Evolutionary conservation across 75 land plant species (phyloP), one percentile per base, ranked within the genome.

Genomic region (Chamaecyparis obtusa): DNA sequence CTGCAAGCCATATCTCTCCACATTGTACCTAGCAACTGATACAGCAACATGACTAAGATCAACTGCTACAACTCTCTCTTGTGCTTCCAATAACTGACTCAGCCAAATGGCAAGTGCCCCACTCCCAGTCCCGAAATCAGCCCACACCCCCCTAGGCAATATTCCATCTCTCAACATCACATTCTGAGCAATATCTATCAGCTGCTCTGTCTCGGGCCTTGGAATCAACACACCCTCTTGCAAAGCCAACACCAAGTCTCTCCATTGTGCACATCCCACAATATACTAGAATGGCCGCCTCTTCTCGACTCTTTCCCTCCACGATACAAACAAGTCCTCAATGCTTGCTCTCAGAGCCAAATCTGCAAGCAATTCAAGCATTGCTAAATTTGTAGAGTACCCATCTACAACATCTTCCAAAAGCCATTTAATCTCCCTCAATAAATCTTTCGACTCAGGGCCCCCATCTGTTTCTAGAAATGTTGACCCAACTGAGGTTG

Each of bases 221-320:
- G 99, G 99, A 80, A 98, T 98, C 90, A 98, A 86, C 43, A 98
- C 99, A 86, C 99, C 99, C 79, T 98, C 97, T 83, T 90, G 86
- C 36, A 98, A 98, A 82, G 93, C 39, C 91, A 98, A 83, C 39
- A 98, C 94, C 87, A 96, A 86, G 84, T 98, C 99, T 89, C 99
- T 93, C 99, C 99, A 98, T 86, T 98, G 99, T 88, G 96, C 93
- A 86, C 99, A 94, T 44, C 97, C 99, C 49, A 96, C 99, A 13
- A 98, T 64, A 86, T 98, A 98, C 89, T 98, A 99, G 87, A 98
- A 98, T 24, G 99, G 99, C 91, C 94, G 87, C 83, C 99, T 90
- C 84, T 92, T 88, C 72, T 92, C 88, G 24, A 98, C 88, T 89
- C 99, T 92, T 84, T 98, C 90, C 87, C 80, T 91, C 99, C 99